Base-by-base conservation (phyloP, 805 yeast genomes). In the Saccharomyces jurei region DNA sequence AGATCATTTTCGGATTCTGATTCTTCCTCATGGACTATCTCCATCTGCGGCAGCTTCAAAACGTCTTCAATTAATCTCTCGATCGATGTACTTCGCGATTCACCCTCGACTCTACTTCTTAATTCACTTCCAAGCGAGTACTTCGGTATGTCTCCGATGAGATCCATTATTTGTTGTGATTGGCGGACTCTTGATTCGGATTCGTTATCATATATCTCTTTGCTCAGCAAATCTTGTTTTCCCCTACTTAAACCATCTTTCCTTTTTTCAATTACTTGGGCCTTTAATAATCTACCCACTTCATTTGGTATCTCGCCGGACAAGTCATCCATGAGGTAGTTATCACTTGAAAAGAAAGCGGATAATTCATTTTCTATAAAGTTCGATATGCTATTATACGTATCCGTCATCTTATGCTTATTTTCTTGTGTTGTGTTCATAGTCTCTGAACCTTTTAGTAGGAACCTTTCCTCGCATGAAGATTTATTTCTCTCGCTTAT, bases 121-220 rank as follows among this genome's bases (percentile, higher is more conserved):
- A 64, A 36, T 48, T 62, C 62, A 4, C 56, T 56, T 10, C 68
- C 68, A 10, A 66, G 54, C 9, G 58, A 46, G 47, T 63, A 58
- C 21, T 57, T 58, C 2, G 66, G 70, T 32, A 66, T 52, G 48
- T 64, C 70, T n/a, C 67, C 66, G 9, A 64, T 56, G 5, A 52
- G 21, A n/a, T 62, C 63, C 36, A 54, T 56, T 1, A 65, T 57
- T 9, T 56, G 52, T 26, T 55, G 47, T n/a, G 64, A 46, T 53
- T 60, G 61, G 5, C 56, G 49, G 31, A 52, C 26, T 28, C 56
- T 60, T 52, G 56, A 52, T 17, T 58, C 56, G 5, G 54, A 30
- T 52, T 65, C 65, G 17, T 56, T n/a, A 30, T 64, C 59, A 22
- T 58, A 57, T 2, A 66, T 52, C 44, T 53, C 54, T 26, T 54